phyloP scores from a whole-genome alignment of 495 filamentous ascomycete genomes.

The Evernia prunastri region DNA sequence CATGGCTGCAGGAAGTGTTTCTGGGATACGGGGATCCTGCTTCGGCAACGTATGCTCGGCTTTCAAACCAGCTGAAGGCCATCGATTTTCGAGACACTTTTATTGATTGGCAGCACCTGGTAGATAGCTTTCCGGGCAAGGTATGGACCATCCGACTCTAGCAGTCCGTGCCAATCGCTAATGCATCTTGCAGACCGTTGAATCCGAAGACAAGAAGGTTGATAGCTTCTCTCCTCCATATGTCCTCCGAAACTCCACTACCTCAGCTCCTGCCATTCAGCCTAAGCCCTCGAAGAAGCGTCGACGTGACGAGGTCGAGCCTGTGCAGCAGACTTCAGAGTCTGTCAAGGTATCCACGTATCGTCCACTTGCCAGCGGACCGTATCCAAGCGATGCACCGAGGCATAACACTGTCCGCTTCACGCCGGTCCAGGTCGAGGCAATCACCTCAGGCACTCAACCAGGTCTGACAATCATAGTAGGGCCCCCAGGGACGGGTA shows the following conservation, averaged over 20 bases:
- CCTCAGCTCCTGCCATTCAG: slow-evolving; percentile 40
- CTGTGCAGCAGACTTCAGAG: slow-evolving; percentile 52
- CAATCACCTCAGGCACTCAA: slow-evolving; percentile 88
- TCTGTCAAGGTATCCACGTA: slow-evolving; percentile 82
- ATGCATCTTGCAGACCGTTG: slow-evolving; percentile 47
- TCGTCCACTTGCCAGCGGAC: slow-evolving; percentile 81
- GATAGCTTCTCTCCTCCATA: slow-evolving; percentile 84
- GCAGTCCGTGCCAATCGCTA: slow-evolving; percentile 15
- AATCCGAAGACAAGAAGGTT: slow-evolving; percentile 61
- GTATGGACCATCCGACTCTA: slow-evolving; percentile 17
- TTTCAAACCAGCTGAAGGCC: slow-evolving; percentile 67
- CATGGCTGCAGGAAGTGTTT: slow-evolving; percentile 95
- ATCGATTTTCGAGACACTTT: slow-evolving; percentile 94
- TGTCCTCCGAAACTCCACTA: slow-evolving; percentile 55
- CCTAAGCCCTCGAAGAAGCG: slow-evolving; percentile 66
- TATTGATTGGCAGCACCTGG: slow-evolving; percentile 87
- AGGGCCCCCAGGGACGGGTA: slow-evolving; percentile 92
- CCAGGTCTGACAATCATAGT: slow-evolving; percentile 93
- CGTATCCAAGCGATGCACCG: slow-evolving; percentile 83
- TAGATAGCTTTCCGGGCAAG: slow-evolving; percentile 78
- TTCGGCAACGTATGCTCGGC: slow-evolving; percentile 74
- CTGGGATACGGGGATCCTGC: slow-evolving; percentile 91
- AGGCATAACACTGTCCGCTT: slow-evolving; percentile 80
- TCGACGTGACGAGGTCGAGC: slow-evolving; percentile 63
- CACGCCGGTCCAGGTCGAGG: slow-evolving; percentile 84